Evolutionary conservation across 257 asterid species (phyloP).

Genomic region (Eustoma russellianum): DNA sequence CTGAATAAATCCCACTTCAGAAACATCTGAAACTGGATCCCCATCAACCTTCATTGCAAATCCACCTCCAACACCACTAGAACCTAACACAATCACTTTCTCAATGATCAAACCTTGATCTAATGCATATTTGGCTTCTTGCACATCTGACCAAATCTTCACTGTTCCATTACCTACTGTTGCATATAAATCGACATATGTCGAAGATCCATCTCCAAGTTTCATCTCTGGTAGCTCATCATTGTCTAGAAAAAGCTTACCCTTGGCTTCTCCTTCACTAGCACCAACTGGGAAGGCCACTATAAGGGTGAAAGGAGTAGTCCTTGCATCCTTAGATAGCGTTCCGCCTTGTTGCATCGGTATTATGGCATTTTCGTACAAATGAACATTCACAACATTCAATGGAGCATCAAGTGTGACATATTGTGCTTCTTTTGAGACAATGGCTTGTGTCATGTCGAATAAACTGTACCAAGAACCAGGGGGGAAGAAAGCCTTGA

Average conservation of each 20-base stretch:
- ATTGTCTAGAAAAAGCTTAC: constrained; percentile 66
- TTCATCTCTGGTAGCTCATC: constrained; percentile 88
- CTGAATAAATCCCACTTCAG: constrained; percentile 31
- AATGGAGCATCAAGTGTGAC: constrained; percentile 63
- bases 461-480: constrained; percentile 84
- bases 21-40: constrained; percentile 15
- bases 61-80: constrained; percentile 29
- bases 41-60: constrained; percentile 51
- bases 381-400: constrained; percentile 61
- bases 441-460: constrained; percentile 55
- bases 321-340: constrained; percentile 67
- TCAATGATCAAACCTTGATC: constrained; percentile 73
- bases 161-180: constrained; percentile 31
- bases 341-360: constrained; percentile 93
- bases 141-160: constrained; percentile 74
- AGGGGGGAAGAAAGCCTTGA: constrained; percentile 53
- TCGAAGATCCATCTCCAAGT: constrained; percentile 51
- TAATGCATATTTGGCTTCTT: constrained; percentile 55
- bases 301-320: constrained; percentile 68
- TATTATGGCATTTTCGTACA: constrained; percentile 63
- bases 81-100: constrained; percentile 61
- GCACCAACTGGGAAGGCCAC: constrained; percentile 65
- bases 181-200: constrained; percentile 62
- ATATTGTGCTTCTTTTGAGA: constrained; percentile 25
- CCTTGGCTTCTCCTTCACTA: constrained; percentile 41